Base-by-base conservation (phyloP, 768 basidiomycete species). In the Hypholoma fasciculare region DNA sequence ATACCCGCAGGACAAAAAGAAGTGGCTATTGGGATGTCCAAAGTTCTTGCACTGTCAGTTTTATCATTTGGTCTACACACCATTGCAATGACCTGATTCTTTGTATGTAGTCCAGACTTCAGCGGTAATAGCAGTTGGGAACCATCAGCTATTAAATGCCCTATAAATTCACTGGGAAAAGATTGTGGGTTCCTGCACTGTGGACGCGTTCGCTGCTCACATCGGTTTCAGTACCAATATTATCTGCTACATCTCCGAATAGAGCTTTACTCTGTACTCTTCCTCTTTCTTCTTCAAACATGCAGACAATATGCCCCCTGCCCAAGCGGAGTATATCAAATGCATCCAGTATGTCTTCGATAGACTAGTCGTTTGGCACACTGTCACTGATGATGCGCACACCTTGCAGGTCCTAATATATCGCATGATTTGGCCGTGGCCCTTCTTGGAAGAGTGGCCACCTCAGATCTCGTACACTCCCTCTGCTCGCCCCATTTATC, bases 401-500 rank as follows among this genome's bases (percentile, higher is more conserved):
- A 8, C 49, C 1, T 36, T 51, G 8, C n/a, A 64, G 60, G n/a
- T 27, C 17, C 60, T n/a, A 60, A 54, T 23, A 53, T 70, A 49
- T 65, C 72, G 44, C 68, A 74, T 60, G 59, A 62, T 40, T 61
- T 74, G 44, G 69, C 71, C 53, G 51, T 72, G 49, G 80, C 86
- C 12, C 74, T 89, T 47, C 74, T 81, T 27, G 77, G 82, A 2
- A 77, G 81, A 47, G 75, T 71, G 56, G 78, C 82, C n/a, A 74
- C 84, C 30, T 72, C 81, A 9, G 90, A 92, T 65, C 70, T 91
- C 37, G 75, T 80, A 19, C 87, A 88, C 65, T 61, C 76, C 23
- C 74, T 92, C 34, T 75, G 83, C 7, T 67, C 71, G 27, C 72
- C 78, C 16, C 67, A 77, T 2, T 68, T 76, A 5, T 63, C 82